Conservation (phyloP, 306 rosid genomes). For the Vigna angularis region DNA sequence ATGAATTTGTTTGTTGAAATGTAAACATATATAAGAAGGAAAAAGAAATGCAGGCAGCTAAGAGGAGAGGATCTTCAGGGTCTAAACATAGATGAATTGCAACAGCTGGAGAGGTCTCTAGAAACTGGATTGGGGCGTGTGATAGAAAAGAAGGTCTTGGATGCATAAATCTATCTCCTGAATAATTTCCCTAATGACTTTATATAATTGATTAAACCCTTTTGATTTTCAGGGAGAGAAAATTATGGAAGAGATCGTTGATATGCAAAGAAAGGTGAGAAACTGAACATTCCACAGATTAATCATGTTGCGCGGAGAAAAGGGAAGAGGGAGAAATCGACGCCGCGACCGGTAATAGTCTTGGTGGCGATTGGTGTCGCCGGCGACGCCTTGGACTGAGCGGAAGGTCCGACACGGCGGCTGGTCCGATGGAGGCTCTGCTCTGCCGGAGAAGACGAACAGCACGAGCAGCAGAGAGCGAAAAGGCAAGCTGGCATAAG, state of each 20-base stretch:
- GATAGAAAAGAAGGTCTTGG: constrained; percentile 68
- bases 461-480: too few relatives aligned
- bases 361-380: too few relatives aligned
- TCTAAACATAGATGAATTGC: constrained; percentile 72
- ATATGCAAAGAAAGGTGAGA: constrained; percentile 84
- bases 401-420: too few relatives aligned
- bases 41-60: constrained; percentile 65
- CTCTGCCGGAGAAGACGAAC: too few relatives aligned
- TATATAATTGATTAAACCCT: not conserved
- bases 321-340: too few relatives aligned
- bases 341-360: too few relatives aligned
- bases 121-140: constrained; percentile 83
- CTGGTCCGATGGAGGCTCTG: too few relatives aligned
- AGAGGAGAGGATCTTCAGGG: constrained; percentile 96
- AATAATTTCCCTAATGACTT: not conserved
- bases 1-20: not conserved
- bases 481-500: too few relatives aligned
- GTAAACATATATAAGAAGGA: not conserved
- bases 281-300: constrained; percentile 1
- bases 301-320: not conserved
- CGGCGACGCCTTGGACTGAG: too few relatives aligned
- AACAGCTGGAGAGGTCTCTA: constrained; percentile 74
- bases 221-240: constrained; percentile 68
- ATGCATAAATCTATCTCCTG: not conserved
- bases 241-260: constrained; percentile 74